Evolutionary conservation across 2,329 filamentous ascomycete species (phyloP), one percentile per base, ranked within the genome.

Genomic region (Hymenoscyphus infarciens): DNA sequence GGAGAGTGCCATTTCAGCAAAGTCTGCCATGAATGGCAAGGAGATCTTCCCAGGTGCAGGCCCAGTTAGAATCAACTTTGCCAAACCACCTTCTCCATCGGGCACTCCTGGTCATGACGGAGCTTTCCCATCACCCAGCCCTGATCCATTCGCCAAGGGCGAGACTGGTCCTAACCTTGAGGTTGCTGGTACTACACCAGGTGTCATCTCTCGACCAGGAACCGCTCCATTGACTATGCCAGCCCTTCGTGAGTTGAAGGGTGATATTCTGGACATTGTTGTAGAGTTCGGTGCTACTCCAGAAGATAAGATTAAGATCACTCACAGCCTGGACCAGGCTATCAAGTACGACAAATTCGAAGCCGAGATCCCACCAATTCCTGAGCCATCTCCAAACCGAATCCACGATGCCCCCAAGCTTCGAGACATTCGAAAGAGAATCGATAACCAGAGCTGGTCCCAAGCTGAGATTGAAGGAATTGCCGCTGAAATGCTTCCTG

Each of bases 41-140:
- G 95, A 99, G 76, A 97, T 99, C 64, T 99, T 99, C 80, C 95
- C 95, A 8, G 95, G 95, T 61, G 93, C 93, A 63, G 95, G 95
- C 1, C 92, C 94, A 16, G 91, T 98, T 63, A 86, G 94, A 59
- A 98, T 99, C 75, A 96, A 96, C 72, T 99, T 96, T 77, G 95
- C 95, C 39, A 99, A 99, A 78, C 94, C 95, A 29, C 92, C 92
- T 22, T 96, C 92, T 57, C 88, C 91, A 55, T 92, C 92, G 65
- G 89, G 91, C 67, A 97, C 95, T 0, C 94, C 95, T 60, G 92
- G 92, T 19, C 88, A 91, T 61, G 93, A 94, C 72, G 92, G 92
- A 35, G 83, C 87, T n/a, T 93, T 92, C 75, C 90, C 91, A 13
- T 96, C 92, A 1, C 92, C 93, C 29, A 97, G 93, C 72, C 94